Evolutionary conservation across 352 stramenopile species (phyloP), one percentile per base, ranked within the genome.

Genomic region (Phytophthora sojae): DNA sequence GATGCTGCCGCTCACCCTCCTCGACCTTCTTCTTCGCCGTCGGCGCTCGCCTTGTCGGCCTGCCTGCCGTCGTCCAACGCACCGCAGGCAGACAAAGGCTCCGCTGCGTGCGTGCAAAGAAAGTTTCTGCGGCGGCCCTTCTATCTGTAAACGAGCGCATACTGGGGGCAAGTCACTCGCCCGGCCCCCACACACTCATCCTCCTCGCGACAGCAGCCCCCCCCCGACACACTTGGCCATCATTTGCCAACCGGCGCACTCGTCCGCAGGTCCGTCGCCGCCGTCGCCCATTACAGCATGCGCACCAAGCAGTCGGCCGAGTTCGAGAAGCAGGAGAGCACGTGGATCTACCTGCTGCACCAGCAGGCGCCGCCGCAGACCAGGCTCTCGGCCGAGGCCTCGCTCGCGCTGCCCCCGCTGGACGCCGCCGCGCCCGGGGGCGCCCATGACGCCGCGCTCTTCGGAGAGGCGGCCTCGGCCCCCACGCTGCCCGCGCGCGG

Each of bases 321-420:
- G 39, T 77, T 80, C 53, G 69, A 89, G 71, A 64, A 80, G 56
- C 79, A 85, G 63, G 79, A 89, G 64, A 72, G 64, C 49, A 80
- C 81, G 45, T 87, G 79, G 79, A 85, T 85, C 64, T 87, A 84
- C 69, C 67, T 86, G 58, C 77, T 89, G 45, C 79, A 89, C 51
- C 74, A 85, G 47, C 81, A 82, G 57, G 71, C 73, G 57, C 81
- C 77, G 42, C 79, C 81, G 9, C 71, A 77, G 47, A 76, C 66
- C 45, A 66, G 70, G 14, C 67, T 77, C 17, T 64, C 71, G 1
- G 55, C 42, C 7, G 64, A 71, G 51, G 39, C 57, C 11, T 69
- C 60, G n/a, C 59, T 76, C 23, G 30, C 64, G 21, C 64, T 78
- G 4, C 61, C 69, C 2, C 61, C 65, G 7, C 57, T 72, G 15